Percentiles rank a stretch among this genome's conserved stretches.
Evolutionary conservation across 331 rosid species (phyloP).

Genomic region (Telfairia occidentalis): DNA sequence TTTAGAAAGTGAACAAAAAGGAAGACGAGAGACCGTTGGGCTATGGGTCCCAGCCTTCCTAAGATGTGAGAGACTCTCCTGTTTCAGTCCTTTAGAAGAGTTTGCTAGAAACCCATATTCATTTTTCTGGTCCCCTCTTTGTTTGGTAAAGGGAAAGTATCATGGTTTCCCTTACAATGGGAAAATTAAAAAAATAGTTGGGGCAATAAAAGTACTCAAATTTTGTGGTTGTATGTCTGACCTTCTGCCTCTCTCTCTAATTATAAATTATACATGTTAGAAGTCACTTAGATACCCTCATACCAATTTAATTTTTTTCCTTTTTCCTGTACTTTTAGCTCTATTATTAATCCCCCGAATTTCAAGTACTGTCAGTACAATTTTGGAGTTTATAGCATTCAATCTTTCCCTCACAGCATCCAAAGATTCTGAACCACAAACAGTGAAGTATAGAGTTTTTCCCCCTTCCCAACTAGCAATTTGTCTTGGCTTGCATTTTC

Average conservation of each 20-base stretch:
- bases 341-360: neutral
- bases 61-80: neutral
- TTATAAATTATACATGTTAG: neutral
- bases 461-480: neutral
- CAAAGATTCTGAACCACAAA: neutral
- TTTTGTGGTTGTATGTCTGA: neutral
- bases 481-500: neutral
- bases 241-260: neutral
- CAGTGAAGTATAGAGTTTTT: neutral
- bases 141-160: constrained; percentile 5
- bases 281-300: neutral
- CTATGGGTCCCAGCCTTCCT: neutral
- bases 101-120: neutral
- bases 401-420: neutral
- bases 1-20: neutral
- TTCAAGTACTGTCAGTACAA: constrained; percentile 1
- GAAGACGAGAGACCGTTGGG: constrained; percentile 7
- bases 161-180: constrained; percentile 3
- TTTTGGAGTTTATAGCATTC: neutral
- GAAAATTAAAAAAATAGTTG: neutral
- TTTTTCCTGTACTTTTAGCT: neutral
- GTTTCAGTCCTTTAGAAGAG: neutral
- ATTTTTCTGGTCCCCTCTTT: neutral
- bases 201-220: neutral
- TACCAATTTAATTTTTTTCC: neutral